phyloP scores from a whole-genome alignment of 148 eudicot species.

The Cornus florida region DNA sequence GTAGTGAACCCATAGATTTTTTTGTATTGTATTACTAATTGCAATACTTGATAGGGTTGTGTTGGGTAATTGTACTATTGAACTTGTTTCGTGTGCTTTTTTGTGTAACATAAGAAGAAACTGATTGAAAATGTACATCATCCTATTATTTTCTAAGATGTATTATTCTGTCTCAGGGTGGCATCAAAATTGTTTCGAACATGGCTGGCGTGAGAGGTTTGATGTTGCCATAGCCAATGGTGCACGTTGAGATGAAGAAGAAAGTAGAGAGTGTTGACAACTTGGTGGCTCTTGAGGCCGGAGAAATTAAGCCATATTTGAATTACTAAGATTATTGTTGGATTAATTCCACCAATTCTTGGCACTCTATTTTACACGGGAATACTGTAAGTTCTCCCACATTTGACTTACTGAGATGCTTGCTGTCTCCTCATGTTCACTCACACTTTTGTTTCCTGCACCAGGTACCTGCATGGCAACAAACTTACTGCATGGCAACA shows the following conservation, averaged over 20 bases:
- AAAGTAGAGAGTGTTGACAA: too few relatives aligned
- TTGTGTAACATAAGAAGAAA: slow-evolving; percentile 6
- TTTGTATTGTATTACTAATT: slow-evolving; percentile 2
- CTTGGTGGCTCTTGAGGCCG: too few relatives aligned
- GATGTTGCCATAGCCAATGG: too few relatives aligned
- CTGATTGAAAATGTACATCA: too few relatives aligned
- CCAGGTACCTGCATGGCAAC: slow-evolving; percentile 71
- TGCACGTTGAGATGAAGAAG: too few relatives aligned
- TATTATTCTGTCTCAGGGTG: too few relatives aligned
- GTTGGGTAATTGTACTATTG: neutral
- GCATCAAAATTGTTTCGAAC: too few relatives aligned
- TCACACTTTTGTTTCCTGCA: neutral
- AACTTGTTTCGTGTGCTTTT: neutral
- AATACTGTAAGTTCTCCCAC: slow-evolving; percentile 47
- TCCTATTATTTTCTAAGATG: too few relatives aligned
- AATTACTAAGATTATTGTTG: slow-evolving; percentile 20
- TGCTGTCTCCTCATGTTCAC: too few relatives aligned
- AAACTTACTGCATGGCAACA: slow-evolving; percentile 43
- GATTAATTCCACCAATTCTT: slow-evolving; percentile 67
- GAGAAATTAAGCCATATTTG: too few relatives aligned
- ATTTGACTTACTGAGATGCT: neutral
- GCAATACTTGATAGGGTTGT: slow-evolving; percentile 1
- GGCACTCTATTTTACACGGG: slow-evolving; percentile 77
- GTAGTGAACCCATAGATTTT: neutral
- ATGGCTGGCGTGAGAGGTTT: too few relatives aligned